A percentile compares a stretch with the other conserved stretches of the same genome.
Evolutionary conservation across 768 basidiomycete genomes (phyloP).

Genomic region (Pisolithus tinctorius): DNA sequence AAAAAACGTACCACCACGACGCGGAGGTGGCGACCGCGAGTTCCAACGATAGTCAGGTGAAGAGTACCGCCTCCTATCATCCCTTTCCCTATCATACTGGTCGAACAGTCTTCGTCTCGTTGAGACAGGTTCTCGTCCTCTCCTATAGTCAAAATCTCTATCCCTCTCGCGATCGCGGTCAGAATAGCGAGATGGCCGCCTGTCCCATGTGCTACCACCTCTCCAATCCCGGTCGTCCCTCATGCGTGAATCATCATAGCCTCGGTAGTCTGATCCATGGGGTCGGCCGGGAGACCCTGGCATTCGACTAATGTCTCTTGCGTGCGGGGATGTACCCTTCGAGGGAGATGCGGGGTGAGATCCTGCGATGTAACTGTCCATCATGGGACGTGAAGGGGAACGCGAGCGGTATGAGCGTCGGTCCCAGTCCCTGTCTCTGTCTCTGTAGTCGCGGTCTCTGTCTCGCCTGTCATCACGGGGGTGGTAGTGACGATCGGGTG

Average conservation of each 20-base stretch:
- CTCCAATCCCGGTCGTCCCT: slow-evolving; percentile 4
- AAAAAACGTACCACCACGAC: slow-evolving; percentile 16
- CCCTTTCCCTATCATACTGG: slow-evolving; percentile 8
- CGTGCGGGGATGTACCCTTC: background rate
- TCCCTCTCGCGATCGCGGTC: slow-evolving; percentile 19
- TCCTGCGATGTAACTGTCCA: background rate
- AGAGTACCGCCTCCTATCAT: slow-evolving; percentile 13
- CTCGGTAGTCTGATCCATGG: slow-evolving; percentile 15
- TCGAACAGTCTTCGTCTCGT: background rate
- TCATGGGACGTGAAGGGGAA: slow-evolving; percentile 8
- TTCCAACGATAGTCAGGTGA: slow-evolving; percentile 15
- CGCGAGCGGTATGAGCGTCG: slow-evolving; percentile 1
- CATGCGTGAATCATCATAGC: slow-evolving; percentile 8
- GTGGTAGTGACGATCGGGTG: slow-evolving; percentile 20
- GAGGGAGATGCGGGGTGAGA: slow-evolving; percentile 3
- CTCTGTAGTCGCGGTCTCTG: slow-evolving; percentile 1
- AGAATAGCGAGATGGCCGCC: background rate
- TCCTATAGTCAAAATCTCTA: background rate
- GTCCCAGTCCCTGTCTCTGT: slow-evolving; percentile 5
- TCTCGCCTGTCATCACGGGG: slow-evolving; percentile 17
- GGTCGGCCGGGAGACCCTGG: slow-evolving; percentile 12
- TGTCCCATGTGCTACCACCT: background rate
- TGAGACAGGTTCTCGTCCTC: background rate
- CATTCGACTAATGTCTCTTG: slow-evolving; percentile 11
- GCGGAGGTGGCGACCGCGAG: slow-evolving; percentile 14